phyloP scores from a whole-genome alignment of 352 stramenopile genomes.

The Globisporangium echinulatum region DNA sequence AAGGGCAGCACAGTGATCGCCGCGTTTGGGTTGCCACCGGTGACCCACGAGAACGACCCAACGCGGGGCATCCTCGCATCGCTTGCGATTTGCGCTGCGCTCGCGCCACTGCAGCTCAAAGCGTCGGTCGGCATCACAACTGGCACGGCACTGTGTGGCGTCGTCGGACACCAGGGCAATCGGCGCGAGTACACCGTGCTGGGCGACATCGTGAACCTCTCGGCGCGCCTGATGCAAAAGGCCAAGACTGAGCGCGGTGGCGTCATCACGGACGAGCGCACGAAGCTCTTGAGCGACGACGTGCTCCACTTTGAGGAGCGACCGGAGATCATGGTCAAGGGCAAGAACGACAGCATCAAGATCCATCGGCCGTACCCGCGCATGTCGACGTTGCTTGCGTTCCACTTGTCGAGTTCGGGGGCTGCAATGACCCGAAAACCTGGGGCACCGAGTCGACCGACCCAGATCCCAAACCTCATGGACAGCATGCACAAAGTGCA shows the following conservation, averaged over 20 bases:
- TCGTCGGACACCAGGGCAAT: slow-evolving; percentile 88
- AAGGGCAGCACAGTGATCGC: slow-evolving; percentile 92
- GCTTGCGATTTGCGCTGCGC: slow-evolving; percentile 74
- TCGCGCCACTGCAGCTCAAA: slow-evolving; percentile 61
- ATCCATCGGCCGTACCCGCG: slow-evolving; percentile 82
- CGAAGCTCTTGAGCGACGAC: slow-evolving; percentile 77
- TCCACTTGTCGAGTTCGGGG: slow-evolving; percentile 40
- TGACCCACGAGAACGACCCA: slow-evolving; percentile 90
- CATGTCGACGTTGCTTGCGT: slow-evolving; percentile 80
- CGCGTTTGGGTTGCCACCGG: slow-evolving; percentile 88
- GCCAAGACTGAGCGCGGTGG: slow-evolving; percentile 78
- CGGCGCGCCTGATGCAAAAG: slow-evolving; percentile 89
- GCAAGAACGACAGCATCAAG: slow-evolving; percentile 89
- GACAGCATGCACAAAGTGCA: slow-evolving; percentile 85
- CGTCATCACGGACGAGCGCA: slow-evolving; percentile 85
- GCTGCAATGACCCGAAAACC: no score
- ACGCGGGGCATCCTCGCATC: slow-evolving; percentile 87
- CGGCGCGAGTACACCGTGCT: slow-evolving; percentile 92
- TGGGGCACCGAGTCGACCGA: slow-evolving; percentile 12
- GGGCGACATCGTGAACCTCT: slow-evolving; percentile 92
- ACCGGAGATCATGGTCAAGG: slow-evolving; percentile 88
- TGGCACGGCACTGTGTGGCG: slow-evolving; percentile 88
- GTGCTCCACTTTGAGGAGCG: slow-evolving; percentile 87
- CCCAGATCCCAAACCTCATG: slow-evolving; percentile 73
- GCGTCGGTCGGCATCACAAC: slow-evolving; percentile 90